phyloP scores from a whole-genome alignment of 2,329 filamentous ascomycete genomes.

The Cercospora beticola region DNA sequence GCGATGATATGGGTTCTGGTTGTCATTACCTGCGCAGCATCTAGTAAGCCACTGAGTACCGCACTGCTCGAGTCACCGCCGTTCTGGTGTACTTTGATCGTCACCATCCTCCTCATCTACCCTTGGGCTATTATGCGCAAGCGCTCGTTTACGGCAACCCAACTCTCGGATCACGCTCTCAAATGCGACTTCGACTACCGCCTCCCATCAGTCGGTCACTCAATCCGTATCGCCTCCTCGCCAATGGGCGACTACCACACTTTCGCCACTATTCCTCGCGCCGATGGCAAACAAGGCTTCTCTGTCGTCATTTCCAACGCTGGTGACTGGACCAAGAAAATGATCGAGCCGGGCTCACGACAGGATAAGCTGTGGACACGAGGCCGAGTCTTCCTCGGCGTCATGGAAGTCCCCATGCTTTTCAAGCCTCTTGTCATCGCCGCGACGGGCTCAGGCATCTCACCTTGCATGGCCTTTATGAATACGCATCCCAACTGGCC shows the following conservation, averaged over 20 bases:
- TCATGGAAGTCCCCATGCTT: conserved; percentile 65
- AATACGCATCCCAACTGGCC: conserved; percentile 48
- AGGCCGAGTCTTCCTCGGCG: conserved; percentile 65
- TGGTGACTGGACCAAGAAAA: conserved; percentile 69
- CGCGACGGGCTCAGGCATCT: conserved; percentile 72
- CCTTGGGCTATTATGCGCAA: conserved; percentile 73
- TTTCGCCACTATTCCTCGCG: conserved; percentile 70
- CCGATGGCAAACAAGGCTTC: conserved; percentile 55
- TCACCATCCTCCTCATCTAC: conserved; percentile 65
- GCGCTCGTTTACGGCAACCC: conserved; percentile 63
- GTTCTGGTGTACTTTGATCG: conserved; percentile 69
- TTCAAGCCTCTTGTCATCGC: conserved; percentile 67
- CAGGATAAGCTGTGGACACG: conserved; percentile 66
- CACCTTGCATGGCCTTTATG: conserved; percentile 64
- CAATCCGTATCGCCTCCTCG: conserved; percentile 33
- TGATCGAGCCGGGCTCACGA: conserved; percentile 58
- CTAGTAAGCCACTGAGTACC: conserved; percentile 33
- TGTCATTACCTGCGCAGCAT: conserved; percentile 42
- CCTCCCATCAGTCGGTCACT: conserved; percentile 57
- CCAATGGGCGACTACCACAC: conserved; percentile 65
- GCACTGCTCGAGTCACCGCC: conserved; percentile 50
- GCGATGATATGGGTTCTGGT: conserved; percentile 66
- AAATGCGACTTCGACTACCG: conserved; percentile 63
- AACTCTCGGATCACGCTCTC: conserved; percentile 70
- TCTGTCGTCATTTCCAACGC: conserved; percentile 70